Percentiles rank a stretch among this genome's conserved stretches.
These are phyloP conservation scores for Bruguiera gymnorhiza DNA, from an alignment of 345 rosid genomes.

Conservation along the genomic window DNA sequence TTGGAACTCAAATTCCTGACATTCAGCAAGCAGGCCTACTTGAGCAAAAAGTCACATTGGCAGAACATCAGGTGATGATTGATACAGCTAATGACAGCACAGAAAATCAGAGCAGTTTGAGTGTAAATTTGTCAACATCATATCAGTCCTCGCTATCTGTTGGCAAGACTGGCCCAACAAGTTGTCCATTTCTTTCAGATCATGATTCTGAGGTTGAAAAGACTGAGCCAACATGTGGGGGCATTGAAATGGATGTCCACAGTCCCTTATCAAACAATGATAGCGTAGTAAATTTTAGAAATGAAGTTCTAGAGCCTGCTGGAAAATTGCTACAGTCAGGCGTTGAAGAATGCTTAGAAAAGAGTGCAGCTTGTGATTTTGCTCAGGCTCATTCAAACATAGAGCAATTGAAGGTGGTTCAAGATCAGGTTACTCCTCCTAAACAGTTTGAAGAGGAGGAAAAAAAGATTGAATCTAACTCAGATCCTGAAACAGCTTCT, in stretches of 20 bases:
- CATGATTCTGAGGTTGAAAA: neutral
- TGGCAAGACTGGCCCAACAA: constrained; percentile 10
- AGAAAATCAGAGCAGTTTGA: constrained; percentile 4
- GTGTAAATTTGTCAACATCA: constrained; percentile 10
- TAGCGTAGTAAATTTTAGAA: neutral
- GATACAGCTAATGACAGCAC: constrained; percentile 10
- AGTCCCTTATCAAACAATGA: neutral
- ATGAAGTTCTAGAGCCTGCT: neutral
- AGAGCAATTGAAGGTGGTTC: constrained; percentile 26
- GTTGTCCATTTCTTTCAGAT: neutral
- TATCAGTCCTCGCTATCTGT: constrained; percentile 9
- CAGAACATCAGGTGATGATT: constrained; percentile 16
- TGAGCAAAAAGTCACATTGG: constrained; percentile 16
- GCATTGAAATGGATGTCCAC: neutral
- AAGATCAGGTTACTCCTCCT: constrained; percentile 24
- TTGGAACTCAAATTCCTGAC: constrained; percentile 19
- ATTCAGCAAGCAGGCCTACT: constrained; percentile 12
- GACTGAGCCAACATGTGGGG: constrained; percentile 3
- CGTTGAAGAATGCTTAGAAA: constrained; percentile 6
- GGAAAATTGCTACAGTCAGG: constrained; percentile 1
- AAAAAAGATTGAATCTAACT: constrained; percentile 9
- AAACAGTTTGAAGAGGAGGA: constrained; percentile 20
- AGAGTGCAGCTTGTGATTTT: constrained; percentile 12
- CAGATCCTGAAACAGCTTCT: constrained; percentile 11
- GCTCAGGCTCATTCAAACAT: constrained; percentile 27